Percentiles rank a stretch among this genome's conserved stretches.
Conservation (phyloP, 345 rosid genomes). For the Murraya paniculata region DNA sequence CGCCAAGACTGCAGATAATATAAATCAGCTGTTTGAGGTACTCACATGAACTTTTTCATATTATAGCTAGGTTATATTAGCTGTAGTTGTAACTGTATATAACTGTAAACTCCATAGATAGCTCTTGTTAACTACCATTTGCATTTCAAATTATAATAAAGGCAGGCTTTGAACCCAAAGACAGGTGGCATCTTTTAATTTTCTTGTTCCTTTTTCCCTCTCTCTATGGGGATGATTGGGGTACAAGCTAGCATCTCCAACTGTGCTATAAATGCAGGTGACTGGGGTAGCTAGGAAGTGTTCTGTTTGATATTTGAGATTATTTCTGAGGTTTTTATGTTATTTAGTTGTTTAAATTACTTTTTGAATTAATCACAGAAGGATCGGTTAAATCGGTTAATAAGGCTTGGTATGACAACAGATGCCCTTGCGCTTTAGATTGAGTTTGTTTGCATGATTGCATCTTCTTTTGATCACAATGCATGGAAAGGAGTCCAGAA, state of each 20-base stretch:
- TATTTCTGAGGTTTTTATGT: not conserved
- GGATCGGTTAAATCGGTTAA: not conserved
- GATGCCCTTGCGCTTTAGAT: not conserved
- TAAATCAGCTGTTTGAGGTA: slow-evolving; percentile 91
- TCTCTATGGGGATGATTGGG: not conserved
- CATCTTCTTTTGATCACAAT: not conserved
- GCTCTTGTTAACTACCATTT: not conserved
- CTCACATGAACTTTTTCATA: slow-evolving; percentile 4
- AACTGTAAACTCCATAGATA: not conserved
- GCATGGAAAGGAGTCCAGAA: not conserved
- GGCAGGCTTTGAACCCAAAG: not conserved
- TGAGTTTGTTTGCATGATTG: not conserved
- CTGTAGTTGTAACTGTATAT: not conserved
- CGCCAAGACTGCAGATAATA: slow-evolving; percentile 96
- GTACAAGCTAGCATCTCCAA: not conserved
- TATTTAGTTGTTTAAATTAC: not conserved
- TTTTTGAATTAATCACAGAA: not conserved
- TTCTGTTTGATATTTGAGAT: not conserved
- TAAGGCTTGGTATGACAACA: not conserved
- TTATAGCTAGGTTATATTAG: not conserved
- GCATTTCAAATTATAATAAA: too few species aligned
- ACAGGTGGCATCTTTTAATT: not conserved
- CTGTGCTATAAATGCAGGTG: not conserved
- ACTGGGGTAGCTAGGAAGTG: not conserved
- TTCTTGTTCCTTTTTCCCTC: not conserved